Conservation (phyloP, 2,329 filamentous ascomycete species). For the Colletotrichum lini region DNA sequence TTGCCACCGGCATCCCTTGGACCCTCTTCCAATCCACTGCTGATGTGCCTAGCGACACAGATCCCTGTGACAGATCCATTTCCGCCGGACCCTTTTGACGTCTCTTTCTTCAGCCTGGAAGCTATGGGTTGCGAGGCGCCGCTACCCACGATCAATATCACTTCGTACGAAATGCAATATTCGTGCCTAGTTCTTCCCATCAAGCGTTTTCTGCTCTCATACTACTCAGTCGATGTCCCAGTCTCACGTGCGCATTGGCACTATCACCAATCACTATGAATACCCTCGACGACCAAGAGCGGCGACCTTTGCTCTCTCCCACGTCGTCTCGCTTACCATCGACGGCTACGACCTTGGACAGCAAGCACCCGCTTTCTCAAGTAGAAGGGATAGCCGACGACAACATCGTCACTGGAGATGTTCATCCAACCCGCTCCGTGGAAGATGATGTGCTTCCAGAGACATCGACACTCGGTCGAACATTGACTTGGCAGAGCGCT, state of each 20-base stretch:
- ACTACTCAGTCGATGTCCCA: no score
- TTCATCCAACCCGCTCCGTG: constrained; percentile 49
- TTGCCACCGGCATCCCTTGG: constrained; percentile 2
- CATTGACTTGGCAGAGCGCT: constrained; percentile 73
- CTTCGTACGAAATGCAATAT: not conserved
- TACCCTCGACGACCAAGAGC: constrained; percentile 7
- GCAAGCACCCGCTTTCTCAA: not conserved
- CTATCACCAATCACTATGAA: not conserved
- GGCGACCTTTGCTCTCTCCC: constrained; percentile 15
- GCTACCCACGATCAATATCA: no score
- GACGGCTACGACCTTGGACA: not conserved
- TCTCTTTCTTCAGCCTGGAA: not conserved
- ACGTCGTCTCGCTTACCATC: not conserved
- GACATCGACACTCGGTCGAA: constrained; percentile 70
- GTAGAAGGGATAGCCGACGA: not conserved
- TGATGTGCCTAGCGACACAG: not conserved
- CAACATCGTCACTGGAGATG: not conserved
- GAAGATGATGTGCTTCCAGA: constrained; percentile 74
- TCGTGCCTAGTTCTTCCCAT: not conserved
- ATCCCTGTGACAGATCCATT: not conserved
- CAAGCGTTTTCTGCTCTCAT: no score
- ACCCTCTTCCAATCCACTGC: not conserved
- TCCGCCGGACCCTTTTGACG: not conserved
- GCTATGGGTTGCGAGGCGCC: not conserved
- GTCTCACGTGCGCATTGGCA: not conserved